A percentile compares a stretch with the other conserved stretches of the same genome.
Conservation (phyloP, 306 rosid species). For the Gastrolobium villosum region DNA sequence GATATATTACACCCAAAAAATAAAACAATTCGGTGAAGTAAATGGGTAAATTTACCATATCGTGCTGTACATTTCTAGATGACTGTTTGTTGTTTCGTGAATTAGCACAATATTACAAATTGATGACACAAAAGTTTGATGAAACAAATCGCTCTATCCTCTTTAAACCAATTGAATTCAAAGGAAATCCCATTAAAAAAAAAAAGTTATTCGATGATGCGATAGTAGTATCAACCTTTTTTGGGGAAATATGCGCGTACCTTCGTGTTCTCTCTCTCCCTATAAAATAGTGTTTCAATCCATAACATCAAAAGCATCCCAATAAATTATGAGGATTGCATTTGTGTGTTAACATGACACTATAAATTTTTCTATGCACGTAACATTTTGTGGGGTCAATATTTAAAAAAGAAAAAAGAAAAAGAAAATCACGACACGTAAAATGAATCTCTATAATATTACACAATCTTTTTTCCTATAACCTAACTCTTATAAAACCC, state of each 20-base stretch:
- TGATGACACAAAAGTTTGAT: conserved; percentile 27
- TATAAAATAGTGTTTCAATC: conserved; percentile 13
- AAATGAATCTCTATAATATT: too few species aligned
- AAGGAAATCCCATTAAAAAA: background rate
- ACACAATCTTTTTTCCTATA: too few species aligned
- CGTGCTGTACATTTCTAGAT: background rate
- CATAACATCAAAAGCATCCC: conserved; percentile 35
- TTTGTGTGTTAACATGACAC: too few species aligned
- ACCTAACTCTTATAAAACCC: too few species aligned
- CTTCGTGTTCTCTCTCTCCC: too few species aligned
- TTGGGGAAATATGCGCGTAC: background rate
- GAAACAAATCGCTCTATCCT: conserved; percentile 41
- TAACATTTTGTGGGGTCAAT: too few species aligned
- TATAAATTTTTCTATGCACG: too few species aligned
- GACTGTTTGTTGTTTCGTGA: background rate
- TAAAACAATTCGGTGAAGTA: background rate
- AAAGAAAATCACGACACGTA: too few species aligned
- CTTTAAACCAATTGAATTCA: conserved; percentile 33
- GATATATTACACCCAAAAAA: background rate
- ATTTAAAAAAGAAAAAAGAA: too few species aligned
- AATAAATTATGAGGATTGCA: too few species aligned
- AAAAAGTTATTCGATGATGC: background rate
- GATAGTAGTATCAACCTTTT: conserved; percentile 2
- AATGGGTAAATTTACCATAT: background rate
- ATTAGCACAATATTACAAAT: background rate